Evolutionary conservation across 2,329 filamentous ascomycete genomes (phyloP).

Genomic region (Aspergillus ibericus): DNA sequence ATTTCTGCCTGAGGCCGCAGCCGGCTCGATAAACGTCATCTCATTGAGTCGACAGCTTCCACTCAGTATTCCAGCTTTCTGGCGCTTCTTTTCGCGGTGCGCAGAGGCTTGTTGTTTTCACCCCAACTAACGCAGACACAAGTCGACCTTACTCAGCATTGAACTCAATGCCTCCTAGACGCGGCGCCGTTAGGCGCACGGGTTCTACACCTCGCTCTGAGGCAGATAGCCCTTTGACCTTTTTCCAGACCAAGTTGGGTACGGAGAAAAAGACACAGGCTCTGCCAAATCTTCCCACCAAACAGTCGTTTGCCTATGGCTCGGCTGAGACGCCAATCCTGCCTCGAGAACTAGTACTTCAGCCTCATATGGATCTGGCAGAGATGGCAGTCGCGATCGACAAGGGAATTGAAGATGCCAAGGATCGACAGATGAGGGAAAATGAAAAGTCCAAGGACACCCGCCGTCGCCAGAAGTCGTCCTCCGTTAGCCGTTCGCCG

Average conservation of each 20-base stretch:
- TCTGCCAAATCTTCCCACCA: constrained; percentile 40
- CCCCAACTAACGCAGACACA: background rate
- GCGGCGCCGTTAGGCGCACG: constrained; percentile 18
- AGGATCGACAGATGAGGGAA: constrained; percentile 23
- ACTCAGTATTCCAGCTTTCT: background rate
- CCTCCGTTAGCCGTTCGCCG: constrained; percentile 18
- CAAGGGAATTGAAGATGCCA: constrained; percentile 26
- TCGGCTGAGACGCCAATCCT: constrained; percentile 36
- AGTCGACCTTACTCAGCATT: background rate
- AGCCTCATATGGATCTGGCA: constrained; percentile 29
- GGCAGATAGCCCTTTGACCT: constrained; percentile 11
- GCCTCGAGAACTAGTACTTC: constrained; percentile 34
- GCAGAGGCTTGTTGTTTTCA: background rate
- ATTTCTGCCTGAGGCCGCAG: background rate
- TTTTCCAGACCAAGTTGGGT: constrained; percentile 20
- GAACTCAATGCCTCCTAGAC: constrained; percentile 28
- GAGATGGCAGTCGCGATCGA: constrained; percentile 39
- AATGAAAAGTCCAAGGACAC: constrained; percentile 11
- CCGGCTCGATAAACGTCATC: background rate
- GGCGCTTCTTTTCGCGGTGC: background rate
- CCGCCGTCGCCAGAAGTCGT: constrained; percentile 10
- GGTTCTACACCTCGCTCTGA: constrained; percentile 15
- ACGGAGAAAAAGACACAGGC: constrained; percentile 21
- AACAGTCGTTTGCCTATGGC: constrained; percentile 44
- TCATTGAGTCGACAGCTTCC: background rate